Evolutionary conservation across 2,329 filamentous ascomycete species (phyloP), one percentile per base, ranked within the genome.

Genomic region (Exutisphaerella laricina): DNA sequence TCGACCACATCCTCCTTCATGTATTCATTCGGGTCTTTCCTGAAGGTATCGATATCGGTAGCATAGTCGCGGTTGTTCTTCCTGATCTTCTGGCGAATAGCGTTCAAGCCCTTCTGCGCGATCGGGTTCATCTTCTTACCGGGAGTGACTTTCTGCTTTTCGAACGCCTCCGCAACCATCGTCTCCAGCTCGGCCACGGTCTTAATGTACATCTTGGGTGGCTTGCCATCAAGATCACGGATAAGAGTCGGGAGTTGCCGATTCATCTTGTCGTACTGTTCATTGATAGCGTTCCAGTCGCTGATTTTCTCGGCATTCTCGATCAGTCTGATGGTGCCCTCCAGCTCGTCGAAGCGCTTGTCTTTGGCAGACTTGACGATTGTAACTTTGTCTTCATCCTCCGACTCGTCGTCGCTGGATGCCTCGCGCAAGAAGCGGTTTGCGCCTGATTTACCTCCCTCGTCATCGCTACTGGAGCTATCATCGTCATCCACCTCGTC

Each of bases 1-100:
- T 85, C 83, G 53, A 89, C 85, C 39, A 87, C 82, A 16, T 88
- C 82, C 32, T 85, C 86, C 65, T 85, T 81, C 85, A 96, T 88
- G 70, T 84, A 97, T 13, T 72, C 81, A 53, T 90, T 88, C 67
- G 90, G 88, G 67, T 94, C 80, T 51, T 79, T 82, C 56, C 85
- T 78, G 73, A 90, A 98, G 52, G 82, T 78, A 57, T 95, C 88
- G 59, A 98, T 84, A 62, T 95, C 86, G 50, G 78, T 74, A 62
- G 87, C 80, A 70, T 90, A 90, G 53, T 97, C 90, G 72, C 94
- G 94, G 77, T 90, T 94, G 72, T 90, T 90, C 79, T 96, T 97
- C 80, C 90, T 89, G 74, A 98, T 88, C 72, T 89, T 89, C 69
- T 98, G 92, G 73, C 96, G 94, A 62, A 97, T 86, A 50, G 89